phyloP scores from a whole-genome alignment of 2,329 filamentous ascomycete species.

The Cadophora sp. region DNA sequence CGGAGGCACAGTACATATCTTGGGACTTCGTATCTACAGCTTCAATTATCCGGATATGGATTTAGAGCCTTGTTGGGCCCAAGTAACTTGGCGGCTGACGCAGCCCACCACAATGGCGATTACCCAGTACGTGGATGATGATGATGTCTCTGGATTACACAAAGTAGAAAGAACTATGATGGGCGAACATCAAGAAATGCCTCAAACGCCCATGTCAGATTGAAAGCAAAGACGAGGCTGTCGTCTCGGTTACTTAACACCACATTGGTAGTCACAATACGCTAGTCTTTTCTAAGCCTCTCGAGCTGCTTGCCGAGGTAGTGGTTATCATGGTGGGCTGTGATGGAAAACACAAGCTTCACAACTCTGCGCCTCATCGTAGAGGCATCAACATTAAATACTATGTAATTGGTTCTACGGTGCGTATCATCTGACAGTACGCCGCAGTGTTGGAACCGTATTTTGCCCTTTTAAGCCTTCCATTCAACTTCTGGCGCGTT shows the following conservation, averaged over 20 bases:
- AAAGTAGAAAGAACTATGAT: neutral
- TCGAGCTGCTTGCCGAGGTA: neutral
- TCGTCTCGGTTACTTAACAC: neutral
- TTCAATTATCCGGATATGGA: neutral
- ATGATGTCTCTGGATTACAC: neutral
- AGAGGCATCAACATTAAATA: neutral
- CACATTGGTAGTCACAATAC: neutral
- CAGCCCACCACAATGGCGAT: neutral
- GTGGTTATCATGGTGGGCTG: neutral
- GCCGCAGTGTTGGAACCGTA: neutral
- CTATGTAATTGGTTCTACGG: neutral
- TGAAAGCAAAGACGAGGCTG: neutral
- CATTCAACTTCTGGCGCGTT: slow-evolving; percentile 26
- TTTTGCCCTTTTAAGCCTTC: slow-evolving; percentile 14
- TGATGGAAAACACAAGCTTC: neutral
- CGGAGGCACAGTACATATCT: slow-evolving; percentile 3
- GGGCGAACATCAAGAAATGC: neutral
- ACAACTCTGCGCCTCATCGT: neutral
- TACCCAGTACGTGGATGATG: neutral
- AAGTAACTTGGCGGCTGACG: slow-evolving; percentile 7
- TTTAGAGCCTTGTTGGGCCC: neutral
- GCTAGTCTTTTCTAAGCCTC: neutral
- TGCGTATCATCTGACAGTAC: slow-evolving; percentile 1
- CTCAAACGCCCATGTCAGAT: neutral
- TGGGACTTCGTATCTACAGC: too few species aligned